Conservation (phyloP, 352 stramenopile genomes). For the Phytophthora brassicae region DNA sequence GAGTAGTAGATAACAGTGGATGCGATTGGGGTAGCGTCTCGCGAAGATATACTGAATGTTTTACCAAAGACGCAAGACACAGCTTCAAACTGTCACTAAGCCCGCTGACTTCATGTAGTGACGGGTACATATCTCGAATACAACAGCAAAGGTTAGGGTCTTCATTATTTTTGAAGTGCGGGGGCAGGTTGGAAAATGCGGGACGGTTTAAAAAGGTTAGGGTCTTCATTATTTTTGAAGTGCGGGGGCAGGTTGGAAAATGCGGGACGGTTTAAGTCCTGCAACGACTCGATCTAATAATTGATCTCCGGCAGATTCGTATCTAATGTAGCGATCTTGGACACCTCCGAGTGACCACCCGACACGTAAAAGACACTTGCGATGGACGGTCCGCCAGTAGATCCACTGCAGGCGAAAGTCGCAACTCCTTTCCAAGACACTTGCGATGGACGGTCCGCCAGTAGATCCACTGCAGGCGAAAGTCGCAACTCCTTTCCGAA, state of each 20-base stretch:
- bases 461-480: slow-evolving; percentile 19
- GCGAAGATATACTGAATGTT: neutral
- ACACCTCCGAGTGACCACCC: slow-evolving; percentile 10
- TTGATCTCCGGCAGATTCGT: too few species aligned
- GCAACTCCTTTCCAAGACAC: slow-evolving; percentile 7
- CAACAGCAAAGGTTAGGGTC: neutral
- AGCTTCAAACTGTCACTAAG: slow-evolving; percentile 4
- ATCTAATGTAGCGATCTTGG: slow-evolving; percentile 17
- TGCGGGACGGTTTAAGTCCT: slow-evolving; percentile 5
- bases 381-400: slow-evolving; percentile 13
- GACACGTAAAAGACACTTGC: slow-evolving; percentile 7
- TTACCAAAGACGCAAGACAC: slow-evolving; percentile 3
- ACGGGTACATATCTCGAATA: neutral
- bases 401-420: slow-evolving; percentile 16
- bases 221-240: neutral
- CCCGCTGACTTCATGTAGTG: neutral
- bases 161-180: slow-evolving; percentile 4
- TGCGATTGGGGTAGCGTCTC: slow-evolving; percentile 1
- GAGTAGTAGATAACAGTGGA: neutral
- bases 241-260: slow-evolving; percentile 13
- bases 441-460: slow-evolving; percentile 10
- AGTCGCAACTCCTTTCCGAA: slow-evolving; percentile 12
- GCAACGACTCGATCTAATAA: slow-evolving; percentile 13
- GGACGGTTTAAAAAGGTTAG: neutral
- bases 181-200: slow-evolving; percentile 7